Base-by-base conservation (phyloP, 2,329 filamentous ascomycete genomes). In the Penicillium capsulatum region DNA sequence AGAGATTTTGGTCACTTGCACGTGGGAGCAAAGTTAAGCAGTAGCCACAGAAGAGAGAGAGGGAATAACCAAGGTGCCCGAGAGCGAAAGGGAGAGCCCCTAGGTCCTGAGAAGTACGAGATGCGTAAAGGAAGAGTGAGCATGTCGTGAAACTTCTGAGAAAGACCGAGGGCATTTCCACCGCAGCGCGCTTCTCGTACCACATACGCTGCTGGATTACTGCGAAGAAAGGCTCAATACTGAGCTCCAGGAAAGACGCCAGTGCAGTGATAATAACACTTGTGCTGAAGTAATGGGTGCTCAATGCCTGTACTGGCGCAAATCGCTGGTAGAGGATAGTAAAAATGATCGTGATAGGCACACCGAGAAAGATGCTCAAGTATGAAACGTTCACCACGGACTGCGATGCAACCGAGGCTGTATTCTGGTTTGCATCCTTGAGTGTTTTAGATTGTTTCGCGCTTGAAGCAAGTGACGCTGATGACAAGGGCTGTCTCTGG, bases 311-410 rank as follows among this genome's bases (percentile, higher is more conserved):
- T 3, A 75, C 64, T 2, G 74, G 72, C 1, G 67, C 64, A 1
- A 70, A 77, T 3, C 68, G 70, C 11, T 84, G 68, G 64, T 94
- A 96, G 38, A 83, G 71, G 59, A 74, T 70, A 10, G 81, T 85
- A 2, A 96, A 71, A 1, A 74, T 57, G 10, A 77, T 61, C 1
- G 84, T 79, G 22, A 89, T 75, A 1, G 79, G 65, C 8, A 81
- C 53, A 1, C 90, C 90, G 1, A 91, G 71, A 0, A 73, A 61
- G 10, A 94, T 72, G 15, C 88, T 79, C 15, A 97, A 67, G 62
- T 94, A 94, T 1, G 89, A 86, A 27, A 95, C 73, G 58, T 98
- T 98, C 65, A 97, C 78, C 30, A 91, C 82, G 2, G 85, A 80
- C 64, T 97, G 91, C 44, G 64, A 53, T 27, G 73, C 51, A 45